Conservation (phyloP, 2,329 filamentous ascomycete genomes). For the Neurospora sp. region DNA sequence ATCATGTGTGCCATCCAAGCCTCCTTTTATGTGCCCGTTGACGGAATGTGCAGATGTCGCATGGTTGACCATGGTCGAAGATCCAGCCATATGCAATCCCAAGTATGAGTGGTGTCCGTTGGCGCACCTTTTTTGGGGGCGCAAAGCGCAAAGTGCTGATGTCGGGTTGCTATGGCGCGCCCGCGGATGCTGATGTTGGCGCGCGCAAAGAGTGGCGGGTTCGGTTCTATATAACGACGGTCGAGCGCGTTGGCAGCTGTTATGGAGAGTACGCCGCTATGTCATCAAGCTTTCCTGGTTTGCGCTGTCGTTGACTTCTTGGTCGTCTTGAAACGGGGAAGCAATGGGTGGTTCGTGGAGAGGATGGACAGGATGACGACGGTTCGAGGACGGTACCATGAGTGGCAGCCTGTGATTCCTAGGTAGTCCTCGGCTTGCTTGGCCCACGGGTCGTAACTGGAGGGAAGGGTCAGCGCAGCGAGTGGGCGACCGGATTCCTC, state of each 20-base stretch:
- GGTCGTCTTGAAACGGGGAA: neutral
- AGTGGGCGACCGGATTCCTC: neutral
- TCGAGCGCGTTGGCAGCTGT: neutral
- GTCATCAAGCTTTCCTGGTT: neutral
- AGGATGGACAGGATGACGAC: neutral
- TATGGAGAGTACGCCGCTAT: neutral
- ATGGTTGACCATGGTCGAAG: constrained; percentile 17
- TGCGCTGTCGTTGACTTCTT: neutral
- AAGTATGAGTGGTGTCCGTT: neutral
- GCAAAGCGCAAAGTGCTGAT: neutral
- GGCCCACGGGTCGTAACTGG: neutral
- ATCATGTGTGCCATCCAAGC: neutral
- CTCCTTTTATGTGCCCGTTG: constrained; percentile 8
- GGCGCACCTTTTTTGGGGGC: neutral
- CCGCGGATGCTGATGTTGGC: neutral
- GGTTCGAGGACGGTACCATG: neutral
- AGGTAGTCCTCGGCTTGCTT: neutral
- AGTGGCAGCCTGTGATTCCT: neutral
- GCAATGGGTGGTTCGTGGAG: neutral
- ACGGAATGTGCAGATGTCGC: constrained; percentile 15
- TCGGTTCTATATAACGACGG: neutral
- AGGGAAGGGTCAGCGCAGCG: neutral
- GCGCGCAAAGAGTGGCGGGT: neutral
- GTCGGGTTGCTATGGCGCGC: neutral
- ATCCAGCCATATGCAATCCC: constrained; percentile 11